A percentile compares a stretch with the other conserved stretches of the same genome.
Evolutionary conservation across 345 rosid species (phyloP).

Genomic region (Acer campestre): DNA sequence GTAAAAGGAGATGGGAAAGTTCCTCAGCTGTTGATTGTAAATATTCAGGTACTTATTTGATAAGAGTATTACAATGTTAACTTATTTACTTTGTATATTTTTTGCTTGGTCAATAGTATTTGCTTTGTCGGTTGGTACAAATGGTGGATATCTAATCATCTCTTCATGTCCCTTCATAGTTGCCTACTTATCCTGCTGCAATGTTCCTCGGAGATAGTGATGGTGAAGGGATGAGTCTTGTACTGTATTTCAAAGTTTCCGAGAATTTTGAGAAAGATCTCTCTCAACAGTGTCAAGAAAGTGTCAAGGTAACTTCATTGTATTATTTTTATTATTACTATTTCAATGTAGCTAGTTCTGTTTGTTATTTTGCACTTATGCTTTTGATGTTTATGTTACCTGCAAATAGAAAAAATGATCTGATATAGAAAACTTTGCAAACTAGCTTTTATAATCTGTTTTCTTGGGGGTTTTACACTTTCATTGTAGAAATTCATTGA

Average conservation of each 20-base stretch:
- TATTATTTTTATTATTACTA: background rate
- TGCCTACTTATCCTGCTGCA: conserved; percentile 91
- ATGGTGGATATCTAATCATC: conserved; percentile 9
- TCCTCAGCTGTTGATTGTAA: conserved; percentile 84
- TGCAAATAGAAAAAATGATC: too few species aligned
- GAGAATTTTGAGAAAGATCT: conserved; percentile 64
- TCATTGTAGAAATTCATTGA: conserved; percentile 65
- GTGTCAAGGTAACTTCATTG: conserved; percentile 57
- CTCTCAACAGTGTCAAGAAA: conserved; percentile 66
- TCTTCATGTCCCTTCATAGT: conserved; percentile 40
- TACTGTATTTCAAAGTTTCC: conserved; percentile 70
- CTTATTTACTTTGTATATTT: background rate
- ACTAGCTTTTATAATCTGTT: background rate
- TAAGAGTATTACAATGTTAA: background rate
- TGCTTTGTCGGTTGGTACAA: background rate
- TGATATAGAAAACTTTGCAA: background rate
- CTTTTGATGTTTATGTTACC: background rate
- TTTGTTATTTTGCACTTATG: conserved; percentile 8
- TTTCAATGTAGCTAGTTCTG: conserved; percentile 5
- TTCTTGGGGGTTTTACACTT: background rate
- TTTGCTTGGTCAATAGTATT: background rate
- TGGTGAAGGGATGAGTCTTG: conserved; percentile 97
- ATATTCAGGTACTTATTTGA: conserved; percentile 71
- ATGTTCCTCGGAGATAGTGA: conserved; percentile 85
- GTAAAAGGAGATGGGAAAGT: conserved; percentile 58